Evolutionary conservation across 441 rosid species (phyloP).

Genomic region (Bruguiera hainesii): DNA sequence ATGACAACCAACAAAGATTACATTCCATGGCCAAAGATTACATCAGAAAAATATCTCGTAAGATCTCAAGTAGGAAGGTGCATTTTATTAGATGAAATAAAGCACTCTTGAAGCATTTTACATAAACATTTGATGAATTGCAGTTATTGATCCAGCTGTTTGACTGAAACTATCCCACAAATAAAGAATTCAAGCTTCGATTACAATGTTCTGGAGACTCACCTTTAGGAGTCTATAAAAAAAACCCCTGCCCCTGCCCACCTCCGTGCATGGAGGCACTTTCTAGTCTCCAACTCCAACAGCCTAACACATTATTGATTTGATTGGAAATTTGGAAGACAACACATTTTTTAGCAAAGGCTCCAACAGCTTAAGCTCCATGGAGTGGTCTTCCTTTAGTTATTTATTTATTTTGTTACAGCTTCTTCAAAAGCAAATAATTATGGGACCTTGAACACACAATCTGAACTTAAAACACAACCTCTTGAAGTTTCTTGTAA

Average conservation of each 20-base stretch:
- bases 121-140: neutral
- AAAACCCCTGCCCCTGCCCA: no score
- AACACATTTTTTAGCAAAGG: no score
- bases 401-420: neutral
- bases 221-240: neutral
- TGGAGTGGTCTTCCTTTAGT: no score
- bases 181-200: neutral
- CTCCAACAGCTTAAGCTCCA: no score
- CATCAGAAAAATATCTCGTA: neutral
- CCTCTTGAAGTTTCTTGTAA: neutral
- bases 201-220: neutral
- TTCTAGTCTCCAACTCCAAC: no score
- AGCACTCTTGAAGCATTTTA: neutral
- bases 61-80: neutral
- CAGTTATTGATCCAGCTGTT: neutral
- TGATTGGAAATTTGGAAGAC: no score
- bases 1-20: neutral
- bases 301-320: no score
- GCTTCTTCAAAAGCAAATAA: neutral
- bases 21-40: neutral
- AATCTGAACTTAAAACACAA: neutral
- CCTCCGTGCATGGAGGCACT: no score
- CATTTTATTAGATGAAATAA: neutral
- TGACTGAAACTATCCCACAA: neutral
- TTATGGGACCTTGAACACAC: neutral